Percentiles rank a stretch among this genome's conserved stretches.
Evolutionary conservation across 73 alveolate species (phyloP).

Genomic region (Diophrys sp.): DNA sequence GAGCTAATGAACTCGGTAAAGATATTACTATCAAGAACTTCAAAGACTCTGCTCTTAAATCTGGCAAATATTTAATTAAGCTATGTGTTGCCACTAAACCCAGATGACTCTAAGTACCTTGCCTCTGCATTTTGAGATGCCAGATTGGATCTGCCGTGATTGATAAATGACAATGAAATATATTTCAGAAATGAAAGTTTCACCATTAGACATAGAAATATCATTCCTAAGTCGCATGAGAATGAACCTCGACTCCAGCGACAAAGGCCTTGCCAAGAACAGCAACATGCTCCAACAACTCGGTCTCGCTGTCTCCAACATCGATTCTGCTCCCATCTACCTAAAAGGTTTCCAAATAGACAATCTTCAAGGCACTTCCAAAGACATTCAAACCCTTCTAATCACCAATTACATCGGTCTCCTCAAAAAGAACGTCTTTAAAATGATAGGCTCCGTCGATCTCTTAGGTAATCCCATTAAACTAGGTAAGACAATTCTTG

Average conservation of each 20-base stretch:
- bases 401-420: constrained; percentile 60
- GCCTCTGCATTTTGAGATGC: too few species aligned
- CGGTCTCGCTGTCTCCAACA: constrained; percentile 71
- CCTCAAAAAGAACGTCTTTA: constrained; percentile 47
- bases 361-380: constrained; percentile 63
- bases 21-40: too few species aligned
- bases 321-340: constrained; percentile 78
- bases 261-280: constrained; percentile 17
- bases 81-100: too few species aligned
- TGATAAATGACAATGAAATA: too few species aligned
- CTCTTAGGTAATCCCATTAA: constrained; percentile 94
- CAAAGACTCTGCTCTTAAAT: too few species aligned
- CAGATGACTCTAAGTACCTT: too few species aligned
- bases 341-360: constrained; percentile 64
- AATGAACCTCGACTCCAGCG: constrained; percentile 25
- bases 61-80: too few species aligned
- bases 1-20: too few species aligned
- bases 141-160: too few species aligned
- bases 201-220: constrained; percentile 33
- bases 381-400: constrained; percentile 48
- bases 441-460: constrained; percentile 76
- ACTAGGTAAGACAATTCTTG: constrained; percentile 82
- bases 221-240: constrained; percentile 26
- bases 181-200: too few species aligned
- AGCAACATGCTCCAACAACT: constrained; percentile 37